Evolutionary conservation across 2,329 filamentous ascomycete species (phyloP), one percentile per base, ranked within the genome.

Genomic region (Nemania sp.): DNA sequence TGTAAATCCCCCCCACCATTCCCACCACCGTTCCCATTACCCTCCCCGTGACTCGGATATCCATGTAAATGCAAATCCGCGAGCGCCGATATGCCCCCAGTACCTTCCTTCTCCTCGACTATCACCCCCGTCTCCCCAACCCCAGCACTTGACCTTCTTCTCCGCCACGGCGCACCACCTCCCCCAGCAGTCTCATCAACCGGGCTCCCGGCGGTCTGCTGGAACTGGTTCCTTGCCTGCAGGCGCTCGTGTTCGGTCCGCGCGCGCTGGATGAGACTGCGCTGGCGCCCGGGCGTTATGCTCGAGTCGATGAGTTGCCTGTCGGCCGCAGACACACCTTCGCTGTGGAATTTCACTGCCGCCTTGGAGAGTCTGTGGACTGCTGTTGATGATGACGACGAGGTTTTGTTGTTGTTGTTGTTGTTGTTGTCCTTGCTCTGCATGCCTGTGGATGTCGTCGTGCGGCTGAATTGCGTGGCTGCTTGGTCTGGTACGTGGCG

Each of bases 401-500:
- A n/a, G n/a, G n/a, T n/a, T n/a, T n/a, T n/a, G n/a, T n/a, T n/a
- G n/a, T n/a, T n/a, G n/a, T n/a, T n/a, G n/a, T n/a, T n/a, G n/a
- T n/a, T n/a, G n/a, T n/a, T n/a, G n/a, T 64, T 63, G 43, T 75
- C 67, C 22, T 75, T 67, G 22, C 69, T 11, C 14, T 51, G 68
- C 64, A 72, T 68, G 34, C 64, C 62, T 17, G 75, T 74, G 14
- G 74, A 70, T 1, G 79, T 81, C 0, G 81, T 77, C 0, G 82
- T 84, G 37, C 74, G 70, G 8, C 76, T 70, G 62, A 84, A 85
- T 52, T 83, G 80, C 11, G 74, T 64, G 1, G 81, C 81, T 0
- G 82, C 82, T 30, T 79, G 74, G 47, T 74, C 73, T 12, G 82
- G 82, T 2, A 83, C 68, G 60, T 84, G 78, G 30, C 72, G 78